phyloP scores from a whole-genome alignment of 2,329 filamentous ascomycete species.

The Fusarium illudens region DNA sequence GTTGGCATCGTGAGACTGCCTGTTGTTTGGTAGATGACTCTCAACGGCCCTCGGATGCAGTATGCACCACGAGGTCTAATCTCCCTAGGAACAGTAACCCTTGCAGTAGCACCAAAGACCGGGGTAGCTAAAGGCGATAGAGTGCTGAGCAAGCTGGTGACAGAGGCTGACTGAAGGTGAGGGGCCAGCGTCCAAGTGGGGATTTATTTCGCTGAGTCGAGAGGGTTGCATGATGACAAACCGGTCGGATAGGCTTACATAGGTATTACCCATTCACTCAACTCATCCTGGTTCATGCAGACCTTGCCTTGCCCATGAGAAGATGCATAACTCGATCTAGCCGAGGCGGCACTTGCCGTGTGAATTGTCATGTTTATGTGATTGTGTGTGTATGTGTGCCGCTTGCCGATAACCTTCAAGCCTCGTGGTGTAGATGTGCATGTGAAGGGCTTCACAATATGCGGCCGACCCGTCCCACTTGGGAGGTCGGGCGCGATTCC shows the following conservation, averaged over 20 bases:
- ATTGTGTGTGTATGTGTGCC: too few relatives aligned
- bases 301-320: not conserved
- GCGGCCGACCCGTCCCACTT: constrained; percentile 3
- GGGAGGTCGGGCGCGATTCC: constrained; percentile 5
- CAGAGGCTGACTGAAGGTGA: constrained; percentile 23
- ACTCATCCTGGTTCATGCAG: not conserved
- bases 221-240: constrained; percentile 26
- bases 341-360: not conserved
- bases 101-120: not conserved
- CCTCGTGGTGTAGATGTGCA: not conserved
- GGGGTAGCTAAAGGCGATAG: not conserved
- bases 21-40: constrained; percentile 43
- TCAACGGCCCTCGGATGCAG: not conserved
- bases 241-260: constrained; percentile 12
- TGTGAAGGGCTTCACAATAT: not conserved
- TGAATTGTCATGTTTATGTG: not conserved
- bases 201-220: constrained; percentile 6
- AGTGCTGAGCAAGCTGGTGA: constrained; percentile 28
- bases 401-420: not conserved
- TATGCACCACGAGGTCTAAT: not conserved
- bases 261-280: not conserved
- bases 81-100: not conserved
- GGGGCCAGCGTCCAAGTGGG: constrained; percentile 1
- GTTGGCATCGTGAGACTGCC: constrained; percentile 53
- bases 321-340: not conserved